Evolutionary conservation across 805 yeast genomes (phyloP).

Genomic region (Kodamaea lidongshanica): DNA sequence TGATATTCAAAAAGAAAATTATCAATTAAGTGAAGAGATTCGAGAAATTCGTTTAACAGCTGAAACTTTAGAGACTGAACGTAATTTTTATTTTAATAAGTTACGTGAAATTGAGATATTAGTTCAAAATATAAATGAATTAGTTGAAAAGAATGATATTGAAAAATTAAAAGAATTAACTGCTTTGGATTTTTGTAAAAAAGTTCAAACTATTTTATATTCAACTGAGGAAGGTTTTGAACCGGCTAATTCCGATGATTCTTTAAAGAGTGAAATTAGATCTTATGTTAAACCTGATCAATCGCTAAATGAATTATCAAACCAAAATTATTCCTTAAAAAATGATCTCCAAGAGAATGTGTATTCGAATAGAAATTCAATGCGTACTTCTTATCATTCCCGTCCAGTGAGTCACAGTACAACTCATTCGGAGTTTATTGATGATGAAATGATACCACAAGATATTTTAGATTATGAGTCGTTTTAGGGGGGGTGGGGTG

Average conservation of each 20-base stretch:
- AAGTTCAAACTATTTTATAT: slow-evolving; percentile 71
- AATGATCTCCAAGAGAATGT: not conserved
- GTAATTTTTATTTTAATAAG: slow-evolving; percentile 87
- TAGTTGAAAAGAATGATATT: slow-evolving; percentile 21
- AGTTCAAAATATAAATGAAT: slow-evolving; percentile 47
- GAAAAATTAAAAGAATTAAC: slow-evolving; percentile 34
- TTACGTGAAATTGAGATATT: slow-evolving; percentile 82
- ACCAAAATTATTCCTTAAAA: not conserved
- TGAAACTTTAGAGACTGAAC: slow-evolving; percentile 68
- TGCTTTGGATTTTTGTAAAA: slow-evolving; percentile 31
- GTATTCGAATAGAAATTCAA: not conserved
- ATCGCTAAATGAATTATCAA: no score
- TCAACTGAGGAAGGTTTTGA: slow-evolving; percentile 82
- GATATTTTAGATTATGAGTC: slow-evolving; percentile 7
- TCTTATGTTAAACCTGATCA: no score
- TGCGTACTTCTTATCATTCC: no score
- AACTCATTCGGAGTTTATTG: slow-evolving; percentile 4
- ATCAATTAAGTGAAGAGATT: slow-evolving; percentile 42
- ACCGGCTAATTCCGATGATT: slow-evolving; percentile 36
- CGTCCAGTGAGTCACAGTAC: slow-evolving; percentile 1
- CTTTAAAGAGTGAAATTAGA: not conserved
- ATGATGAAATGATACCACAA: slow-evolving; percentile 5
- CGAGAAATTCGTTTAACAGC: slow-evolving; percentile 53
- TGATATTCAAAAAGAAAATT: slow-evolving; percentile 38
- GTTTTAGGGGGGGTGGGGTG: slow-evolving; percentile 1